Base-by-base conservation (phyloP, 345 rosid genomes). In the Nasturtium officinale region DNA sequence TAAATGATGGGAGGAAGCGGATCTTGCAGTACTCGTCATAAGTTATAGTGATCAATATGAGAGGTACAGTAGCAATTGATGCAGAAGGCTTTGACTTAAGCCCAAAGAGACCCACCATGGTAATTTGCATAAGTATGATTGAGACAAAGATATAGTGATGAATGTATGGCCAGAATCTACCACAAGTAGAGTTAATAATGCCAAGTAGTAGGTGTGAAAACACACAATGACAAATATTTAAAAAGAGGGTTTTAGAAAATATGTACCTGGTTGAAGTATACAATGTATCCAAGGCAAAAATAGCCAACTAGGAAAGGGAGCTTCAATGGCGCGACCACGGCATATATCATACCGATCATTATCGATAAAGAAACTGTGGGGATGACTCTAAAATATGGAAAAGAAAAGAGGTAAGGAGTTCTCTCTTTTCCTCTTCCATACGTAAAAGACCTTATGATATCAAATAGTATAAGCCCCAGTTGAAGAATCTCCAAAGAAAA, bases 21-120 rank as follows among this genome's bases (percentile, higher is more conserved):
- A 81, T 83, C 85, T 89, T 89, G 87, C 96, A 94, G 83, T 94
- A 91, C 73, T 88, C 94, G 8, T 91, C 86, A 86, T 89, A 94
- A 76, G 82, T 64, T 52, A 89, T 62, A 32, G 97, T 87, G 67
- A 89, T 73, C 73, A 88, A 16, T 51, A 93, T 62, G 38, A 94
- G 90, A 26, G 94, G 97, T 56, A 94, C 58, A 17, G 97, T 80
- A 67, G 92, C 86, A 35, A 91, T 79, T 35, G 97, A 83, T 69
- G 96, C 95, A 52, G 87, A 82, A 7, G 98, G 95, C 74, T 89
- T 94, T n/a, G 91, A 83, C 82, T 94, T 94, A 61, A 94, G 85
- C 12, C 97, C 90, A 26, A 94, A 94, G 61, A 89, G 87, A 42
- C 98, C 97, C 40, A 94, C 87, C 97, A 89, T 91, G 0, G 90